Evolutionary conservation across 768 basidiomycete species (phyloP).

Genomic region (Trametes maxima): DNA sequence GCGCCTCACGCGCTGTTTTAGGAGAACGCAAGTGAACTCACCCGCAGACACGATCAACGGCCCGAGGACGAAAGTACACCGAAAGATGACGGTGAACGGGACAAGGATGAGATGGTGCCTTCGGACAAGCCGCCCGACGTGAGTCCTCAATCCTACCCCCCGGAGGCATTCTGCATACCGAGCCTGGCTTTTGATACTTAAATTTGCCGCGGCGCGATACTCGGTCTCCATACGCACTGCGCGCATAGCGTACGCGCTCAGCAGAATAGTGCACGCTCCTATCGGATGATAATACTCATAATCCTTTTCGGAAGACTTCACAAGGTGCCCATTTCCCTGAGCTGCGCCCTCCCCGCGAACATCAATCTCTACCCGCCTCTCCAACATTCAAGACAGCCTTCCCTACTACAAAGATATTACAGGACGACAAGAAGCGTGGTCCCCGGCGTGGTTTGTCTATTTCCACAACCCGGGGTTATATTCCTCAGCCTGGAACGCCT

Average conservation of each 20-base stretch:
- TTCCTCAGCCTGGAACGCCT: constrained; percentile 44
- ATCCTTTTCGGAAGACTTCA: neutral
- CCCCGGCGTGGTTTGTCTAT: constrained; percentile 13
- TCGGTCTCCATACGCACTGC: neutral
- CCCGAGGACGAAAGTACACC: neutral
- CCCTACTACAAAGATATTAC: neutral
- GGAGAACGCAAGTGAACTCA: neutral
- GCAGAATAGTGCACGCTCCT: neutral
- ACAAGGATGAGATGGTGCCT: neutral
- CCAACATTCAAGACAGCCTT: constrained; percentile 7
- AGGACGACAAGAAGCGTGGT: constrained; percentile 9
- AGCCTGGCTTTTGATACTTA: too few species aligned
- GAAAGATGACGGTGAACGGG: constrained; percentile 8
- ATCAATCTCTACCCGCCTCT: neutral
- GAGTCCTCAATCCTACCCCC: neutral
- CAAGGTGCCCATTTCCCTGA: neutral
- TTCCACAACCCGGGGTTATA: constrained; percentile 10
- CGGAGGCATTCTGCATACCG: neutral
- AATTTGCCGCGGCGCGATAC: too few species aligned
- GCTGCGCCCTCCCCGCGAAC: neutral
- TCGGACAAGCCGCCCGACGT: constrained; percentile 1
- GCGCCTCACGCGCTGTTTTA: neutral
- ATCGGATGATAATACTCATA: neutral
- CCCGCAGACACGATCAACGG: neutral
- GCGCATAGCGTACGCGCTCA: neutral